Conservation (phyloP, 192 early-diverging fungal species). For the Backusella morwellensis region DNA sequence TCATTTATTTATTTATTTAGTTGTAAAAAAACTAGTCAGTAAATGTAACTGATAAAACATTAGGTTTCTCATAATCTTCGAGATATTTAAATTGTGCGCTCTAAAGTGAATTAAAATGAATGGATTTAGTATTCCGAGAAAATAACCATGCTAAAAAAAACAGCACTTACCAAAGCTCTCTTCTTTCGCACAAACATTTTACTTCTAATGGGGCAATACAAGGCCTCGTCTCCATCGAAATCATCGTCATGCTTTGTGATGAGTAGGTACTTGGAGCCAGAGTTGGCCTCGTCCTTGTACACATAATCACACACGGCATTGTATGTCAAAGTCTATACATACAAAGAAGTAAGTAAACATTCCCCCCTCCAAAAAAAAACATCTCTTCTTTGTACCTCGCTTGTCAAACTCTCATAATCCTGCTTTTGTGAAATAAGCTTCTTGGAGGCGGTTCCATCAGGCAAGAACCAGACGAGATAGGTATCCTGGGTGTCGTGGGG, state of each 20-base stretch:
- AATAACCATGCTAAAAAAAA: not conserved
- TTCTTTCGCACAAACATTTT: constrained; percentile 37
- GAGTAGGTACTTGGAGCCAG: constrained; percentile 21
- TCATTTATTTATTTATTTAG: not conserved
- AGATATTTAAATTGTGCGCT: constrained; percentile 20
- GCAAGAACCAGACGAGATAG: constrained; percentile 37
- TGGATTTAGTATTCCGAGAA: not conserved
- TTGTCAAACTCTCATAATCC: constrained; percentile 8
- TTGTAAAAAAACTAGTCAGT: not conserved
- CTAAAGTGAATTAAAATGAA: not conserved
- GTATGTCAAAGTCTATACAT: constrained; percentile 21
- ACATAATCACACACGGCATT: constrained; percentile 39
- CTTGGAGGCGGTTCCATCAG: constrained; percentile 24
- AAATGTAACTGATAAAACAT: not conserved
- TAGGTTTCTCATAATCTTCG: constrained; percentile 29
- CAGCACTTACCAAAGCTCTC: constrained; percentile 27
- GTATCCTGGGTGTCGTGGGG: constrained; percentile 30
- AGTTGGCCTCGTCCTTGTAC: constrained; percentile 26
- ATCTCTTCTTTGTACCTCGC: constrained; percentile 16
- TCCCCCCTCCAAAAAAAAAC: too few species aligned
- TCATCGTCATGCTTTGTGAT: constrained; percentile 22
- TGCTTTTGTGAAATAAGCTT: constrained; percentile 23
- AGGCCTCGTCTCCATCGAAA: constrained; percentile 5
- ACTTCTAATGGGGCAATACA: constrained; percentile 31
- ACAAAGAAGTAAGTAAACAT: too few species aligned